Percentiles rank a stretch among this genome's conserved stretches.
phyloP scores from a whole-genome alignment of 345 rosid genomes.

The Arabis alpina region DNA sequence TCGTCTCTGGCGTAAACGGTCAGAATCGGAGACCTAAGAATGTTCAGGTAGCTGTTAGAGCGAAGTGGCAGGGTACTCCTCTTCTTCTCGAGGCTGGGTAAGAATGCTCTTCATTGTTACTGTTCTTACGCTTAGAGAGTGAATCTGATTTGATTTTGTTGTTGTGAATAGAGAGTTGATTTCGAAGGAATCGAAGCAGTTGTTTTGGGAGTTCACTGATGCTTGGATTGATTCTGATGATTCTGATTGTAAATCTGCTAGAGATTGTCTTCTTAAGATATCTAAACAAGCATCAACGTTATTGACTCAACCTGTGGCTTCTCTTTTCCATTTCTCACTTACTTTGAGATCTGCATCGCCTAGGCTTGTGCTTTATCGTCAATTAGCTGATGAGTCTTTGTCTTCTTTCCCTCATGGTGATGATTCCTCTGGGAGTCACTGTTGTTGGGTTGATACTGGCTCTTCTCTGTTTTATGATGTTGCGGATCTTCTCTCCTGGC shows the following conservation, averaged over 20 bases:
- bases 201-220: conserved; percentile 86
- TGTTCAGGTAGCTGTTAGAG: conserved; percentile 84
- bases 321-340: conserved; percentile 83
- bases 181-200: conserved; percentile 78
- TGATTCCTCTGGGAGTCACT: conserved; percentile 62
- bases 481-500: conserved; percentile 69
- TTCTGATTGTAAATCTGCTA: conserved; percentile 65
- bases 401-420: conserved; percentile 81
- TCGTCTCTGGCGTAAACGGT: conserved; percentile 52
- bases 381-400: conserved; percentile 93
- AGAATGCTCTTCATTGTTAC: conserved; percentile 30
- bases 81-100: conserved; percentile 96
- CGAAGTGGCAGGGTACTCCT: conserved; percentile 97
- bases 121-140: conserved; percentile 1
- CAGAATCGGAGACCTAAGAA: conserved; percentile 77
- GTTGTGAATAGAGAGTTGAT: conserved; percentile 67
- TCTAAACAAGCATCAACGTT: conserved; percentile 53
- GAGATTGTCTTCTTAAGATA: conserved; percentile 74
- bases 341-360: conserved; percentile 88
- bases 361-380: conserved; percentile 82
- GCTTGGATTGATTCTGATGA: conserved; percentile 61
- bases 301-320: conserved; percentile 61
- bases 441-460: conserved; percentile 98
- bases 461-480: conserved; percentile 72
- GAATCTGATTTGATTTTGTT: conserved; percentile 5